These are phyloP conservation scores for Backusella australiensis DNA, from an alignment of 192 early-diverging fungal genomes.

Conservation along the genomic window DNA sequence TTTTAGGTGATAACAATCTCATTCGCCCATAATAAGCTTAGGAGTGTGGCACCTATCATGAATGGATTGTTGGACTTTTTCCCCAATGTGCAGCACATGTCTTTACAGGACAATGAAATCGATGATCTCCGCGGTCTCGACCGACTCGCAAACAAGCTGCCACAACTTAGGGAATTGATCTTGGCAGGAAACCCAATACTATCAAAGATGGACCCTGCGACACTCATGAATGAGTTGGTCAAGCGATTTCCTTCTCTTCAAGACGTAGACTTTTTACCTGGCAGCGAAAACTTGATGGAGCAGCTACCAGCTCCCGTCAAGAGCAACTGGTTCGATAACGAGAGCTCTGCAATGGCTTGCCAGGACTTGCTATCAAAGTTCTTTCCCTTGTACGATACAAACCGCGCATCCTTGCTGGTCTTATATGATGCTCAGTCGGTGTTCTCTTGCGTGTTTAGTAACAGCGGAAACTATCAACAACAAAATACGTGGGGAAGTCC, in stretches of 20 bases:
- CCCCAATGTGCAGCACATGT: slow-evolving; percentile 39
- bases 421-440: slow-evolving; percentile 39
- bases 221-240: slow-evolving; percentile 30
- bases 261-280: slow-evolving; percentile 29
- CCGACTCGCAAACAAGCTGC: slow-evolving; percentile 29
- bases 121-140: slow-evolving; percentile 31
- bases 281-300: background rate
- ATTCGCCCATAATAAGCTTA: slow-evolving; percentile 35
- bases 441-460: slow-evolving; percentile 35
- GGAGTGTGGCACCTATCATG: slow-evolving; percentile 24
- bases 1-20: slow-evolving; percentile 41
- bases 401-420: slow-evolving; percentile 34
- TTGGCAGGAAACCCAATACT: slow-evolving; percentile 41
- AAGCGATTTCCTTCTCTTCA: slow-evolving; percentile 40
- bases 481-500: slow-evolving; percentile 12
- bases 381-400: slow-evolving; percentile 40
- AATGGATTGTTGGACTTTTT: slow-evolving; percentile 27
- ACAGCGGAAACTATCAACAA: background rate
- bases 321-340: slow-evolving; percentile 42
- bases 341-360: slow-evolving; percentile 27
- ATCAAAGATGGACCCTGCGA: slow-evolving; percentile 10
- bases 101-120: slow-evolving; percentile 45
- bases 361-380: slow-evolving; percentile 44
- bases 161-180: slow-evolving; percentile 35
- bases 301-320: slow-evolving; percentile 25